phyloP scores from a whole-genome alignment of 2,329 filamentous ascomycete genomes.

The Helotiales sp. region DNA sequence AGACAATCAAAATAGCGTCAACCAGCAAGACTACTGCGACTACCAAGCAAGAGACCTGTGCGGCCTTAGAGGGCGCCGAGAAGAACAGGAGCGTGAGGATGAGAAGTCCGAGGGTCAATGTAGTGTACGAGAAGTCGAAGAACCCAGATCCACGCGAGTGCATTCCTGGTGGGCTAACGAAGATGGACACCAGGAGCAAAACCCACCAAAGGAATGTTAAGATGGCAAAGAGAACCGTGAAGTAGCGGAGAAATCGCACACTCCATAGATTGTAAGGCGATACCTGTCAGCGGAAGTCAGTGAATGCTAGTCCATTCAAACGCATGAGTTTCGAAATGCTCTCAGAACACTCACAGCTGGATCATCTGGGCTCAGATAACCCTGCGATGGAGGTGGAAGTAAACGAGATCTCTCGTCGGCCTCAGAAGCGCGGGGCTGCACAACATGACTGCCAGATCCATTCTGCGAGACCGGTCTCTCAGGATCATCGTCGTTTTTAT shows the following conservation, averaged over 20 bases:
- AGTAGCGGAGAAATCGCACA: slow-evolving; percentile 77
- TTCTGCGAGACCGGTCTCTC: slow-evolving; percentile 22
- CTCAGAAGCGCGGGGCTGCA: slow-evolving; percentile 46
- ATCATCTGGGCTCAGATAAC: slow-evolving; percentile 77
- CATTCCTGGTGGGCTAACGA: slow-evolving; percentile 87
- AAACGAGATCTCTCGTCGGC: slow-evolving; percentile 60
- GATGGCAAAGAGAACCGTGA: slow-evolving; percentile 76
- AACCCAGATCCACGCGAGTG: slow-evolving; percentile 90
- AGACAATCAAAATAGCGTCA: slow-evolving; percentile 78
- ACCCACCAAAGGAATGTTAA: slow-evolving; percentile 92
- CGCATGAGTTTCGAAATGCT: not conserved
- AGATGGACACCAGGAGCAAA: slow-evolving; percentile 83
- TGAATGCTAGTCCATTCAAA: not conserved
- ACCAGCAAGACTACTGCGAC: slow-evolving; percentile 71
- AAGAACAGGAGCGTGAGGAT: slow-evolving; percentile 86
- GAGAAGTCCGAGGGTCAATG: slow-evolving; percentile 76
- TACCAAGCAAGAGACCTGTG: slow-evolving; percentile 73
- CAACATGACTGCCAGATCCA: slow-evolving; percentile 22
- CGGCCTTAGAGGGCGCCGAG: slow-evolving; percentile 77
- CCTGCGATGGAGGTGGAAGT: slow-evolving; percentile 39
- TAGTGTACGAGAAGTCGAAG: slow-evolving; percentile 84
- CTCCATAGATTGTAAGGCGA: slow-evolving; percentile 96
- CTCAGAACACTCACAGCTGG: slow-evolving; percentile 67
- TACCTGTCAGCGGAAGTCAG: slow-evolving; percentile 49
- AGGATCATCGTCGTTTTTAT: slow-evolving; percentile 50